Conservation (phyloP, 2,329 filamentous ascomycete genomes). For the Claviceps sp. region DNA sequence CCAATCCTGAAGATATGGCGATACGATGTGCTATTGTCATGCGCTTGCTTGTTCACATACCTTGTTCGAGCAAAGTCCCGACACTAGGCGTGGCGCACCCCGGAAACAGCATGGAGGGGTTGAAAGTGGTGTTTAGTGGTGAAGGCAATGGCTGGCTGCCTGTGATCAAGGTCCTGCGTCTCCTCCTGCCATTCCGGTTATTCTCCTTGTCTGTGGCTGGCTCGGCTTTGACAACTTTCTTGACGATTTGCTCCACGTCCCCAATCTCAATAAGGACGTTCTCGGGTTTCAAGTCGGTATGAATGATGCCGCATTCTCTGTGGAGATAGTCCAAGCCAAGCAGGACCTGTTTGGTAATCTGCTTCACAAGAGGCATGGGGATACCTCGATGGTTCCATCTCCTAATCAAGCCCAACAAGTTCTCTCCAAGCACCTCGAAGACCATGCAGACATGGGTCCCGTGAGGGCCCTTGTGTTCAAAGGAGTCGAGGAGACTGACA, state of each 20-base stretch:
- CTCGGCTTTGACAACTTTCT: conserved; percentile 84
- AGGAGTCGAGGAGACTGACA: conserved; percentile 89
- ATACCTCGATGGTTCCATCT: conserved; percentile 97
- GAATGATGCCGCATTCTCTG: conserved; percentile 95
- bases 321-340: conserved; percentile 93
- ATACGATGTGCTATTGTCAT: too few relatives aligned
- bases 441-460: conserved; percentile 98
- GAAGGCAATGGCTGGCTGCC: conserved; percentile 93
- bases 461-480: conserved; percentile 94
- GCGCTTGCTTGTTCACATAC: conserved; percentile 30
- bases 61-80: conserved; percentile 71
- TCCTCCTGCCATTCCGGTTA: conserved; percentile 78
- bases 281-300: conserved; percentile 94
- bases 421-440: conserved; percentile 94
- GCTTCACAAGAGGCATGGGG: conserved; percentile 90
- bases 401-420: conserved; percentile 89
- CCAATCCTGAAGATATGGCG: too few relatives aligned
- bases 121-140: conserved; percentile 85
- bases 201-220: conserved; percentile 58
- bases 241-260: conserved; percentile 96
- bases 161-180: conserved; percentile 86
- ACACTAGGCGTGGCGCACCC: conserved; percentile 59
- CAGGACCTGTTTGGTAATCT: conserved; percentile 96
- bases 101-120: conserved; percentile 57
- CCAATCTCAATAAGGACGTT: conserved; percentile 98